A percentile compares a stretch with the other conserved stretches of the same genome.
phyloP scores from a whole-genome alignment of 345 rosid species.

The Angophora floribunda region DNA sequence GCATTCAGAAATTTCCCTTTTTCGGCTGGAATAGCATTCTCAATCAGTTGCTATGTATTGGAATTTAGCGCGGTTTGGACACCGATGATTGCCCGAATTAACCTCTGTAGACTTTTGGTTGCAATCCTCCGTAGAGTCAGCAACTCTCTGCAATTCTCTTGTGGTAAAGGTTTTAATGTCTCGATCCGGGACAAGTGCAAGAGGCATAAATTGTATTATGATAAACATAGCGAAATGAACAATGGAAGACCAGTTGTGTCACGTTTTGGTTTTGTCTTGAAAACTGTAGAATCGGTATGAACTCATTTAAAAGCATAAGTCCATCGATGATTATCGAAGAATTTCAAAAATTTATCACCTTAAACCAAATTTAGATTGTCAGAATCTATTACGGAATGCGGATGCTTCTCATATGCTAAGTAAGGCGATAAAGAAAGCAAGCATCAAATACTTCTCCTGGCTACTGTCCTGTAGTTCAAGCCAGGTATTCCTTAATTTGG shows the following conservation, averaged over 20 bases:
- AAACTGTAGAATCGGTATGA: background rate
- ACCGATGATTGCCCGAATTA: no score
- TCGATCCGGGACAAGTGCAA: fast-evolving
- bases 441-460: background rate
- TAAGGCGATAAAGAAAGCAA: background rate
- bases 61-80: background rate
- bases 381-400: background rate
- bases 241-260: background rate
- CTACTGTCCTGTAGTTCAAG: background rate
- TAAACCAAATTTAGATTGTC: background rate
- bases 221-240: background rate
- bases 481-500: no score
- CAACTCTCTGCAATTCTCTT: background rate
- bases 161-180: background rate
- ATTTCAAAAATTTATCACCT: background rate
- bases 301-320: background rate
- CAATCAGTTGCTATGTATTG: background rate
- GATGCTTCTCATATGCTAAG: background rate
- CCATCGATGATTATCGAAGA: background rate
- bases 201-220: background rate
- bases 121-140: background rate
- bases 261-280: background rate
- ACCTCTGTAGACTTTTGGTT: background rate
- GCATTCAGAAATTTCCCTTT: background rate
- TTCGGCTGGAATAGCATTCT: background rate